phyloP scores from a whole-genome alignment of 805 yeast genomes.

The Hermanozyma aechmeae region DNA sequence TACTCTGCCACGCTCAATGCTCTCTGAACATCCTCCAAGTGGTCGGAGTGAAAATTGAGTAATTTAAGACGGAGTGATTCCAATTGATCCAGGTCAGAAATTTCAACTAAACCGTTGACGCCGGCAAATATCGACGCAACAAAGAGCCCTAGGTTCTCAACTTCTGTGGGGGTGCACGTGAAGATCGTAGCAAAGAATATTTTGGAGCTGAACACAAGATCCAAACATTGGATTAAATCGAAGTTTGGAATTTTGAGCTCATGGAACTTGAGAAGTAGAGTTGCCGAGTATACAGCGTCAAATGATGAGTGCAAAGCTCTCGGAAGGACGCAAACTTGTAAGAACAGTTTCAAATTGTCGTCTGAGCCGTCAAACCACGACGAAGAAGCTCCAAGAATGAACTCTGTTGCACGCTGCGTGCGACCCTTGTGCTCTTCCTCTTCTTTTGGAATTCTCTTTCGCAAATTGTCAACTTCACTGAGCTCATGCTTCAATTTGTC shows the following conservation, averaged over 20 bases:
- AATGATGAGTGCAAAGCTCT: conserved; percentile 69
- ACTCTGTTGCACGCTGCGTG: not conserved
- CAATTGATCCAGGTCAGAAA: too few relatives aligned
- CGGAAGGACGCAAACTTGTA: conserved; percentile 66
- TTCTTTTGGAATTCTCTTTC: conserved; percentile 27
- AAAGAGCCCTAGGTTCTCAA: conserved; percentile 77
- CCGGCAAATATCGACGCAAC: conserved; percentile 34
- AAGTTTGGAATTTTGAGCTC: conserved; percentile 23
- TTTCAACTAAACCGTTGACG: too few relatives aligned
- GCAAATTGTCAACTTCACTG: conserved; percentile 13
- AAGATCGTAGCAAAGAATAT: conserved; percentile 51
- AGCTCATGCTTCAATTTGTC: conserved; percentile 19
- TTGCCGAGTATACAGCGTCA: conserved; percentile 66
- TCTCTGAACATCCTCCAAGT: conserved; percentile 34
- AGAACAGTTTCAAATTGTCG: conserved; percentile 17
- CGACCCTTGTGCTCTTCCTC: conserved; percentile 30
- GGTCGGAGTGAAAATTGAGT: conserved; percentile 45
- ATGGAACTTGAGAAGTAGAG: conserved; percentile 49
- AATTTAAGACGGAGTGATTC: conserved; percentile 21
- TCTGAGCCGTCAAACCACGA: not conserved
- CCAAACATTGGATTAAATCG: conserved; percentile 29
- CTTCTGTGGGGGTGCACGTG: conserved; percentile 65
- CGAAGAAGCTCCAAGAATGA: not conserved
- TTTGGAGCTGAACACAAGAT: conserved; percentile 38
- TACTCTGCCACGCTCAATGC: conserved; percentile 49